phyloP scores from a whole-genome alignment of 106 monocot species.

The Vanilla planifolia region DNA sequence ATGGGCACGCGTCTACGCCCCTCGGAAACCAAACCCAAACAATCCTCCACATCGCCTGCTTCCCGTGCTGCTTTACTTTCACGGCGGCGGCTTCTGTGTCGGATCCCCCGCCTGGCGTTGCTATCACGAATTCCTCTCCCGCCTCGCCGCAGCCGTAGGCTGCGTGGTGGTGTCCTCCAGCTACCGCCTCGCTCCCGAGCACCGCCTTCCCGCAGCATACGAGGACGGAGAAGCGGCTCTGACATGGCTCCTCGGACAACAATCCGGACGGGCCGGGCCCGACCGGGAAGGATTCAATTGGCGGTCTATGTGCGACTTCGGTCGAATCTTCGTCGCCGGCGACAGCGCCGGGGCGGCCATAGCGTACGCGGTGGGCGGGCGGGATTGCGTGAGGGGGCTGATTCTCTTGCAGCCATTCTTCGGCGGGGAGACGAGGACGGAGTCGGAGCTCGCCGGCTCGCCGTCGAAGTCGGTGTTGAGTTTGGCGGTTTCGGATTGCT shows the following conservation, averaged over 20 bases:
- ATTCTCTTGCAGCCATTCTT: conserved; percentile 71
- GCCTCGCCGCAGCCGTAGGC: conserved; percentile 14
- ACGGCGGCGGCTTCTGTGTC: conserved; percentile 89
- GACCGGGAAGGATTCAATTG: conserved; percentile 18
- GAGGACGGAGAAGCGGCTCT: conserved; percentile 50
- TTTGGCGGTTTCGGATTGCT: conserved; percentile 52
- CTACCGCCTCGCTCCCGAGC: conserved; percentile 86
- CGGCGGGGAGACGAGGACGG: conserved; percentile 50
- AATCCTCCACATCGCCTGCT: conserved; percentile 8
- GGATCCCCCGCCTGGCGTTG: conserved; percentile 74
- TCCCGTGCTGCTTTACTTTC: conserved; percentile 78
- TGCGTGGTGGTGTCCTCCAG: conserved; percentile 55
- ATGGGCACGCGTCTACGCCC: conserved; percentile 51
- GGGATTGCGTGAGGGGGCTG: background rate
- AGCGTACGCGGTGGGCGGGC: conserved; percentile 42
- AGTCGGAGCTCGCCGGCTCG: conserved; percentile 43
- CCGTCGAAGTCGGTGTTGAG: conserved; percentile 43
- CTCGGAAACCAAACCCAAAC: conserved; percentile 7
- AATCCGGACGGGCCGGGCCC: conserved; percentile 8
- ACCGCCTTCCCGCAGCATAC: conserved; percentile 75
- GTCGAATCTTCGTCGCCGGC: conserved; percentile 51
- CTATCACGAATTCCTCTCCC: conserved; percentile 67
- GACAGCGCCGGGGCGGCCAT: conserved; percentile 79
- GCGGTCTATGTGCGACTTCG: conserved; percentile 28
- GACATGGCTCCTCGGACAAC: conserved; percentile 49